Evolutionary conservation across 2,329 filamentous ascomycete genomes (phyloP).

Genomic region (Colletotrichum salicis): DNA sequence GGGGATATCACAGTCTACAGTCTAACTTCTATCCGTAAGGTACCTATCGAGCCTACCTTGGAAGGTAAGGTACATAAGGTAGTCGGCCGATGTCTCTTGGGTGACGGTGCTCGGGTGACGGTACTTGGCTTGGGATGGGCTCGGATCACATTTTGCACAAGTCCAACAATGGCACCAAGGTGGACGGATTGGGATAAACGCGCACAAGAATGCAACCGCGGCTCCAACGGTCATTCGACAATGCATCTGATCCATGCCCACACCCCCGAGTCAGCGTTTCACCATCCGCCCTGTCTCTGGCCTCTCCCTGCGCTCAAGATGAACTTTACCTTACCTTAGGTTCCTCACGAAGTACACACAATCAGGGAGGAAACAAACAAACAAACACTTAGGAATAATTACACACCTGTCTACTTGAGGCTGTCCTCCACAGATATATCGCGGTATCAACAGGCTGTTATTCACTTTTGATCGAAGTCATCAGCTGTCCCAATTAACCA

Average conservation of each 20-base stretch:
- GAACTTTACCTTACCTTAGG: neutral
- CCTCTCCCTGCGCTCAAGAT: constrained; percentile 7
- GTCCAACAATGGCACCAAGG: constrained; percentile 3
- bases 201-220: constrained; percentile 13
- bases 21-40: too few relatives aligned
- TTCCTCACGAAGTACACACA: neutral
- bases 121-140: neutral
- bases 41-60: too few relatives aligned
- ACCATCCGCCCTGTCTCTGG: constrained; percentile 12
- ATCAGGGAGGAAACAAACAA: constrained; percentile 14
- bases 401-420: neutral
- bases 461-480: neutral
- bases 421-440: neutral
- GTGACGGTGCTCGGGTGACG: neutral
- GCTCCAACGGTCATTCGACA: constrained; percentile 23
- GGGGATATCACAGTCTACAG: neutral
- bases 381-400: constrained; percentile 26
- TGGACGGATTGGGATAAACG: neutral
- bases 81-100: too few relatives aligned
- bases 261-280: constrained; percentile 31
- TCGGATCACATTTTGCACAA: constrained; percentile 28
- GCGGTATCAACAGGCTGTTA: too few relatives aligned
- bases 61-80: too few relatives aligned
- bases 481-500: too few relatives aligned
- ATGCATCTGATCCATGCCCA: constrained; percentile 21